Base-by-base conservation (phyloP, 768 basidiomycete species). In the Macrolepiota dolichaula region DNA sequence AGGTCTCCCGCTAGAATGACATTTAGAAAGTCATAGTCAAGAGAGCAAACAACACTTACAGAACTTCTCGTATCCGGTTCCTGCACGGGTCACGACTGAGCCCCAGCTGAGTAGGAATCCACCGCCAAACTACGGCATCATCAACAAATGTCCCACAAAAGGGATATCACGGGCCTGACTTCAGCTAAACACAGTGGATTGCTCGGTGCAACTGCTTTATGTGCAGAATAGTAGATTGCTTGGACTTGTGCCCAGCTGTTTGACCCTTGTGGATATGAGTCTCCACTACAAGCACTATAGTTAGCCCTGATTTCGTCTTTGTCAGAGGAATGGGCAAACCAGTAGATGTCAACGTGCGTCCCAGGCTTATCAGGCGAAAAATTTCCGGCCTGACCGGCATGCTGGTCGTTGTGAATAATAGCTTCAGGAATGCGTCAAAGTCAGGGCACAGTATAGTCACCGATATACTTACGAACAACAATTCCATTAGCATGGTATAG, bases 151-250 rank as follows among this genome's bases (percentile, higher is more conserved):
- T 37, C 58, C 22, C 5, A n/a, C 36, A 25, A 44, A 9, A 38
- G 47, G 25, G 49, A 19, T 38, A 32, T 40, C 27, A 42, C 38
- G 10, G 27, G 4, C 25, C 62, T 61, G 50, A 80, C 81, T 70
- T 82, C 81, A 22, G 80, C 80, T 13, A 81, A 73, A 65, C 81
- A 81, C 32, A 82, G 75, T n/a, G 80, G 81, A 63, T 79, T 77
- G 50, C 67, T 79, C 4, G 74, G 78, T 10, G 79, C 81, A 13
- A 73, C 76, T 1, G 74, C 74, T 55, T 75, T 64, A 59, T 81
- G 80, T 27, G 71, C 71, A 11, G 79, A 79, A 64, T 77, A 79
- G 61, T 82, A 83, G 7, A 81, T 74, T 5, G 80, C 66, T 54
- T 81, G 80, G 1, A 81, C 80, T 68, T 82, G 79, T 6, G 78